Base-by-base conservation (phyloP, 305 asterid species). In the Solanum aculeatissimum region DNA sequence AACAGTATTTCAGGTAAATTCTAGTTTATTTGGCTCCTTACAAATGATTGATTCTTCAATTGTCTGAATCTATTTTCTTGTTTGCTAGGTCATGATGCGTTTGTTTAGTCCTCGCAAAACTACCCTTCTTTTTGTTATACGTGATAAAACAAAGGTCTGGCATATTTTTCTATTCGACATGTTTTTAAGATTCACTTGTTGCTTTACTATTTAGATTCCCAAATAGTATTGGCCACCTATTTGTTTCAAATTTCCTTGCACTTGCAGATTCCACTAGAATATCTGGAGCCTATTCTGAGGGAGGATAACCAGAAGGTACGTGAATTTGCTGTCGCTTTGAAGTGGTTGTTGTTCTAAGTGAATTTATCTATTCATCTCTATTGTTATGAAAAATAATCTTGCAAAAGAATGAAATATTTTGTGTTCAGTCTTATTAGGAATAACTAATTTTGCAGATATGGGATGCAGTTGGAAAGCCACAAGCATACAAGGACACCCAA, bases 301-400 rank as follows among this genome's bases (percentile, higher is more conserved):
- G 97, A 92, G 68, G 98, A 94, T 87, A 89, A 91, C 84, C 95
- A 93, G 86, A 94, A 90, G 98, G 98, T 94, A 85, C 84, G 38
- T 23, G 66, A 81, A 62, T 68, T 87, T 83, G 27, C 84, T 18
- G 63, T 72, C 42, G 14, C 45, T 84, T 69, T 60, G 57, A 57
- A 21, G 38, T 57, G 7, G 7, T 35, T 45, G 80, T 72, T 72
- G 66, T 21, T 58, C 81, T 23, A 0, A 45, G 14, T 45, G 38
- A 45, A 45, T 74, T 45, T 45, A 42, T 58, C 72, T 21, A 42
- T 58, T 58, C 84, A 72, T 81, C 54, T 74, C 81, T 23, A 25
- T n/a, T 45, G 40, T 21, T 45, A 23, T 45, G 60, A 81, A 42
- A 58, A 55, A 42, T 55, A 81, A 57, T 81, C 70, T 38, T 57